phyloP scores from a whole-genome alignment of 768 basidiomycete species.

The Collybia nuda region DNA sequence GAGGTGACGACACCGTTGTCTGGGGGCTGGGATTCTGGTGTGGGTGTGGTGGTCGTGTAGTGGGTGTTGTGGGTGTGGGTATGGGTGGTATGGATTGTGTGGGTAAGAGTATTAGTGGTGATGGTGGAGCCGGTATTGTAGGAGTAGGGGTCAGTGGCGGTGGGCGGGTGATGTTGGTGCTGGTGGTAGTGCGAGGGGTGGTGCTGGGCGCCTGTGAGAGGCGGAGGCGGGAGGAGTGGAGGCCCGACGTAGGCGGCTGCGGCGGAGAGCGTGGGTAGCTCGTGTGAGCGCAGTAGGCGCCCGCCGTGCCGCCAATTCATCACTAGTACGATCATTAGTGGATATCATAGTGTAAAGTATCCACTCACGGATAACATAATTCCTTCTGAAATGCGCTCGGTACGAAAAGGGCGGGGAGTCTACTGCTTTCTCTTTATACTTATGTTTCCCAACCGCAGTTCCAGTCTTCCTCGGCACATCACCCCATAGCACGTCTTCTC shows the following conservation, averaged over 20 bases:
- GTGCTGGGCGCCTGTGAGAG: neutral
- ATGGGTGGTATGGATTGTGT: no score
- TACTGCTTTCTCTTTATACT: slow-evolving; percentile 19
- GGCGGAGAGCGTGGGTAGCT: slow-evolving; percentile 5
- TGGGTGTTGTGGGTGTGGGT: neutral
- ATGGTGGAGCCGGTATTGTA: no score
- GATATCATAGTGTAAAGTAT: no score
- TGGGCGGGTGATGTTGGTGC: neutral
- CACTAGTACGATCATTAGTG: no score
- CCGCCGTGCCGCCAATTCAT: slow-evolving; percentile 82
- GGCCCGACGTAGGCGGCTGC: slow-evolving; percentile 27
- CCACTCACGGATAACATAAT: slow-evolving; percentile 67
- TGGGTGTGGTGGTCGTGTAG: neutral
- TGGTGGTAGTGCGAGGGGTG: neutral
- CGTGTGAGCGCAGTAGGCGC: slow-evolving; percentile 52
- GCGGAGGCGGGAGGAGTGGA: slow-evolving; percentile 11
- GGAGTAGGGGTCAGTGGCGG: neutral
- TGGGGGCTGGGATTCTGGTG: neutral
- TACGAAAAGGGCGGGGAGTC: slow-evolving; percentile 47
- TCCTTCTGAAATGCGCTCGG: slow-evolving; percentile 67
- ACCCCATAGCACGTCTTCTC: no score
- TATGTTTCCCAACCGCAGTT: slow-evolving; percentile 38
- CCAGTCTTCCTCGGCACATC: no score
- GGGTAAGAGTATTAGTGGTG: no score
- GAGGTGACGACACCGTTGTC: slow-evolving; percentile 80